Percentiles rank a stretch among this genome's conserved stretches.
Evolutionary conservation across 2,329 filamentous ascomycete genomes (phyloP).

Genomic region (Exophiala xenobiotica): DNA sequence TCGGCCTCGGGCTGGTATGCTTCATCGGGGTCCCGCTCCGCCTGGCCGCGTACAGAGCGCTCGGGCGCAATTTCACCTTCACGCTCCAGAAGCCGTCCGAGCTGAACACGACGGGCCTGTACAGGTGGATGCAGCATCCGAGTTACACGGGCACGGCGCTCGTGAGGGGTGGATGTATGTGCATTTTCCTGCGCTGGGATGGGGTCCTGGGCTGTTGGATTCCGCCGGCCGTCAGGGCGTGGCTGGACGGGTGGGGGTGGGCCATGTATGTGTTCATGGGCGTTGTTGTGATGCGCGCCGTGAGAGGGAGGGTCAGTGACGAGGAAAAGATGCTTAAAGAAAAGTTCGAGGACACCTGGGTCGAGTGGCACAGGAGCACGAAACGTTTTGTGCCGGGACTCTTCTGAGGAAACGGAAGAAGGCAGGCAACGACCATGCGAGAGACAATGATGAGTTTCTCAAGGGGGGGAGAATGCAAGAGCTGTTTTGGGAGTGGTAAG

Average conservation of each 20-base stretch:
- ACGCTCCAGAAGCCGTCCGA: slow-evolving; percentile 48
- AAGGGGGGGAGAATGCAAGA: no score
- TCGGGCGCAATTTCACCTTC: slow-evolving; percentile 57
- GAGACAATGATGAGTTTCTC: no score
- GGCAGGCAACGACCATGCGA: no score
- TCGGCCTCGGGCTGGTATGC: not conserved
- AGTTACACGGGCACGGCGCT: slow-evolving; percentile 50
- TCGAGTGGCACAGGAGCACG: slow-evolving; percentile 49
- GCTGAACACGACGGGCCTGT: slow-evolving; percentile 50
- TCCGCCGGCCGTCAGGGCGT: slow-evolving; percentile 2
- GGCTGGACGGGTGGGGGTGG: slow-evolving; percentile 22
- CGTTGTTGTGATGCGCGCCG: slow-evolving; percentile 20
- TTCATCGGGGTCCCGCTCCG: slow-evolving; percentile 32
- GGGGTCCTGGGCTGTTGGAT: slow-evolving; percentile 43
- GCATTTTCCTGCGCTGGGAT: slow-evolving; percentile 41
- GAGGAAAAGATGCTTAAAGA: slow-evolving; percentile 53
- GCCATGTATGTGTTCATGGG: slow-evolving; percentile 1
- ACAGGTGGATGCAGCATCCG: slow-evolving; percentile 53
- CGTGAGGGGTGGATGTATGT: slow-evolving; percentile 27
- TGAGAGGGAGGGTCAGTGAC: slow-evolving; percentile 43
- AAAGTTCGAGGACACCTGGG: slow-evolving; percentile 52
- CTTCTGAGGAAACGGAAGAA: slow-evolving; percentile 32
- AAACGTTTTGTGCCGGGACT: slow-evolving; percentile 51
- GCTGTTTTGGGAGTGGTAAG: no score
- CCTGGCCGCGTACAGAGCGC: slow-evolving; percentile 43